Conservation (phyloP, 208 protist genomes). For the Acanthamoeba healyi region DNA sequence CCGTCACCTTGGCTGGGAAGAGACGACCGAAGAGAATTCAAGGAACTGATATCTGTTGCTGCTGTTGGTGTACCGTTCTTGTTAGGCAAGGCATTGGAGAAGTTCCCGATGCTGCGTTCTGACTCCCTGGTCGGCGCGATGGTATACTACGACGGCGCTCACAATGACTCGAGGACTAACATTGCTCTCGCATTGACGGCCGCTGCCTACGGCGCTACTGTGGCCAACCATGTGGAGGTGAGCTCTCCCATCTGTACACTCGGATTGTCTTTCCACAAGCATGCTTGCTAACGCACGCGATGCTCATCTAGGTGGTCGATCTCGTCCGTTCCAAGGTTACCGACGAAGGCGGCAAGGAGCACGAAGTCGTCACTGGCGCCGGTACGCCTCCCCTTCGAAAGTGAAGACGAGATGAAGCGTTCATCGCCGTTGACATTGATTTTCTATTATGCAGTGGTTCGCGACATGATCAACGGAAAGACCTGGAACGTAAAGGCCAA, state of each 20-base stretch:
- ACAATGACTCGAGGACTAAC: constrained; percentile 97
- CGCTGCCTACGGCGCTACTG: constrained; percentile 92
- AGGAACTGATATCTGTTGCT: too few relatives aligned
- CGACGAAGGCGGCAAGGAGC: background rate
- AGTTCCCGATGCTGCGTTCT: constrained; percentile 76
- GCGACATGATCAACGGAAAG: background rate
- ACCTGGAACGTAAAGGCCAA: constrained; percentile 66
- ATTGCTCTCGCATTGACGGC: constrained; percentile 95
- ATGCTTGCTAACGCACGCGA: too few relatives aligned
- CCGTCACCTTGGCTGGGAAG: too few relatives aligned
- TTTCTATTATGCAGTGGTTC: background rate
- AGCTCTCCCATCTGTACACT: background rate
- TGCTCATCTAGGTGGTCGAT: background rate
- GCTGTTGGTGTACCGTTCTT: background rate
- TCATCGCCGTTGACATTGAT: too few relatives aligned
- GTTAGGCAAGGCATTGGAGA: constrained; percentile 37
- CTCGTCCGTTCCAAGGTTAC: background rate
- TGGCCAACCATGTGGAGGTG: constrained; percentile 94
- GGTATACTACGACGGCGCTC: constrained; percentile 94
- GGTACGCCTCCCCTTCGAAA: background rate
- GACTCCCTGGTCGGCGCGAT: constrained; percentile 93
- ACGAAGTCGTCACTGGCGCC: background rate
- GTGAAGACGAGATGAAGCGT: background rate
- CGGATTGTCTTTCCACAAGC: too few relatives aligned
- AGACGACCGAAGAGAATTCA: too few relatives aligned